Base-by-base conservation (phyloP, 2,329 filamentous ascomycete genomes). In the Grosmannia clavigera region DNA sequence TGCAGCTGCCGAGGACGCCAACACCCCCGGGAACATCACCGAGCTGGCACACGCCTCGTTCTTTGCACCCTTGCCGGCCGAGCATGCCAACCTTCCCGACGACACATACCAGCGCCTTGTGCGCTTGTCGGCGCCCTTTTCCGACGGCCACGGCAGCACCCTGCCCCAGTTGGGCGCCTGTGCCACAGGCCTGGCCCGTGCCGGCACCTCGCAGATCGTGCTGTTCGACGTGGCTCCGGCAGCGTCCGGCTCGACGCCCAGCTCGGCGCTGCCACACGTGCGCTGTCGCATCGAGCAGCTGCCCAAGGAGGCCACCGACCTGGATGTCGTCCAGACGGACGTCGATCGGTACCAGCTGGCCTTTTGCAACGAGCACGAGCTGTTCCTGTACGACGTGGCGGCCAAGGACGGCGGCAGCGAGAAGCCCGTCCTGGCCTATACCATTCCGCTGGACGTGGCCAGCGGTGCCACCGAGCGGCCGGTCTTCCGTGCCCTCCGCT, bases 331-430 rank as follows among this genome's bases (percentile, higher is more conserved):
- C 55, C 84, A 88, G 71, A 81, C 78, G 7, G 80, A 78, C 16
- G 76, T 81, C 19, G 78, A 81, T 43, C 75, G 80, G 48, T 94
- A 87, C 70, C 81, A 85, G 65, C 75, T 96, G 59, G 86, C 85
- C 3, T 96, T 90, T 72, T 92, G 88, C 71, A 85, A 87, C 66
- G 85, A 90, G 64, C 78, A 86, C 68, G 84, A 90, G 65, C 79
- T 97, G 56, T 87, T 85, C 71, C 74, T 87, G 43, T 48, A 88
- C 66, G 81, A 81, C 38, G 72, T 90, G 51, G 76, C 70, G 65
- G 67, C 73, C n/a, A 25, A 46, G 19, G 43, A 19, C 16, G 14
- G 35, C 14, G 52, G 16, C 31, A 51, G 48, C 35, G 76, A 79
- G 31, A 79, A 81, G 5, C 69, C 74, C 63, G 50, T 60, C 14